A percentile compares a stretch with the other conserved stretches of the same genome.
These are phyloP conservation scores for Malus sylvestris DNA, from an alignment of 306 rosid species.

Conservation along the genomic window DNA sequence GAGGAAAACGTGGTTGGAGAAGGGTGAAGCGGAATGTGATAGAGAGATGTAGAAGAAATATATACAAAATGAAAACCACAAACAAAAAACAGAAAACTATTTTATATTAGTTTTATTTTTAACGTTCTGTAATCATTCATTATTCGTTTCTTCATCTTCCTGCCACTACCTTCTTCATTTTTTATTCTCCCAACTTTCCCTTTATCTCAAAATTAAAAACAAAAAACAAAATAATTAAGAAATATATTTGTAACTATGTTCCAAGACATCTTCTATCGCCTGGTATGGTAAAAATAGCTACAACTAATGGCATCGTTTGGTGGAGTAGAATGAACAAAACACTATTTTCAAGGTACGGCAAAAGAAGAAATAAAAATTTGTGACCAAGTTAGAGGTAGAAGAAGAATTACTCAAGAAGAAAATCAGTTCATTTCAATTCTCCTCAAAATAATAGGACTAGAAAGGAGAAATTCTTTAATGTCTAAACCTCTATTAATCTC, in stretches of 20 bases:
- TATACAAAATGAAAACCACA: not conserved
- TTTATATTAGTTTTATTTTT: too few species aligned
- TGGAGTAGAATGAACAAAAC: too few species aligned
- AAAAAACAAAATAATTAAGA: too few species aligned
- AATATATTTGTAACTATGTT: not conserved
- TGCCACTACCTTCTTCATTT: not conserved
- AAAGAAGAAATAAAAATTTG: not conserved
- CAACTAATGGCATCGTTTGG: not conserved
- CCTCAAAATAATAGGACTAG: too few species aligned
- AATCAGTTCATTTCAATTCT: too few species aligned
- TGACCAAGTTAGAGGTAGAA: not conserved
- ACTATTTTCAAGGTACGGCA: too few species aligned
- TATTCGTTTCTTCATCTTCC: too few species aligned
- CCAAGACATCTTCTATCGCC: not conserved
- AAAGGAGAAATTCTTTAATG: too few species aligned
- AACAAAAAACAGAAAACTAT: not conserved
- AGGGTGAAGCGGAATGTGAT: not conserved
- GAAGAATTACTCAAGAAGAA: too few species aligned
- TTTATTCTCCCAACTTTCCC: not conserved
- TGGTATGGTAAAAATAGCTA: not conserved
- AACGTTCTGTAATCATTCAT: not conserved
- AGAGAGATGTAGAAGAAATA: not conserved
- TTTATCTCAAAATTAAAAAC: not conserved
- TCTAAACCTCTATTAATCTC: too few species aligned
- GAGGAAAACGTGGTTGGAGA: not conserved